Base-by-base conservation (phyloP, 1,139 yeast genomes). In the Lodderomyces orthopsilosis region DNA sequence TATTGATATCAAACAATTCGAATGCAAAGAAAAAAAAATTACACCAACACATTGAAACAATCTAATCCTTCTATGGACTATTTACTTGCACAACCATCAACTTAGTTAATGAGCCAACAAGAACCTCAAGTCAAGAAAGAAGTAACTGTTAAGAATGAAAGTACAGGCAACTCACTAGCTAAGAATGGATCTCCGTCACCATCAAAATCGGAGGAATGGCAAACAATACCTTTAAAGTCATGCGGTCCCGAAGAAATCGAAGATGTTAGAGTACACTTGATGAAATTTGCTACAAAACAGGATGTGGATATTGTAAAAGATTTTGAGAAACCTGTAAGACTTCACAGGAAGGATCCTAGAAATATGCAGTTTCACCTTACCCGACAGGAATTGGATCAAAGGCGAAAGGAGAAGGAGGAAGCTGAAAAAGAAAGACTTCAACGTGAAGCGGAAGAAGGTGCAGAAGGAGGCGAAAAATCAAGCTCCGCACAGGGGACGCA, bases 291-390 rank as follows among this genome's bases (percentile, higher is more conserved):
- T 56, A 75, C 87, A 32, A 81, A 82, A 50, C 77, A 79, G 53
- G 75, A 77, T 38, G 84, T 93, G 27, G 87, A 87, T 51, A 93
- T 94, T 5, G 68, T 71, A 24, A 70, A 72, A 30, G 83, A 83
- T 51, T 91, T 91, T 61, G 82, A 81, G 41, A 77, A 78, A 46
- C 98, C 98, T 0, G 85, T 91, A 14, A 71, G 96, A 52, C 70
- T 91, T 56, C 96, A 90, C 61, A 76, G 98, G 53, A 90, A 91
- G 59, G 98, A 91, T 62, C 96, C 98, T 1, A 77, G 90, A 54
- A 88, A 88, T 58, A 71, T 91, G 60, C 96, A 88, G 59, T 87
- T 86, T 57, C 96, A 88, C 63, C 68, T 87, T 53, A 84, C 85
- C 2, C 58, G 83, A 51, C 70, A 77, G 52, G 88, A 82, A 51